Evolutionary conservation across 805 yeast species (phyloP).

Genomic region (Kodamaea jinghongensis): DNA sequence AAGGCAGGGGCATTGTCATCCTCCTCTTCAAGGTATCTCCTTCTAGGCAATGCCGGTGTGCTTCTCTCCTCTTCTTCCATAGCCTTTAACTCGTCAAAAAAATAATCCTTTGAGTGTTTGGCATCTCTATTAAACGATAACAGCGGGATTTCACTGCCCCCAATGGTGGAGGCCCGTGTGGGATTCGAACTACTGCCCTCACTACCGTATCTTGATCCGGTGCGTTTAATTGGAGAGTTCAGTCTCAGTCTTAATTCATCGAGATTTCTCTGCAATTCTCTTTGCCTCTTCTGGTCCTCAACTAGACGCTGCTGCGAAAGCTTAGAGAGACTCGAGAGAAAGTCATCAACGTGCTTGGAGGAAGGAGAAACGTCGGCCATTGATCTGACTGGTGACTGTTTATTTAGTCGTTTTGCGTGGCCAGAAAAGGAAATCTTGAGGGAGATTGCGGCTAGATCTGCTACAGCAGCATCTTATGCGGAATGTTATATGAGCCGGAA

Average conservation of each 20-base stretch:
- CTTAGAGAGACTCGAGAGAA: slow-evolving; percentile 33
- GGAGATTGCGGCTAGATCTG: not conserved
- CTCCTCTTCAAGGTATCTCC: slow-evolving; percentile 8
- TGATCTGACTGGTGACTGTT: not conserved
- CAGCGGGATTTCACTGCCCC: slow-evolving; percentile 4
- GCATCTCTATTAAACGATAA: slow-evolving; percentile 1
- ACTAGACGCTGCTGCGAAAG: slow-evolving; percentile 33
- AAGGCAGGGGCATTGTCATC: slow-evolving; percentile 9
- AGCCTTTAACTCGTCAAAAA: slow-evolving; percentile 6
- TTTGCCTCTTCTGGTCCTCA: slow-evolving; percentile 35
- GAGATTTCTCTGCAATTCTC: slow-evolving; percentile 31
- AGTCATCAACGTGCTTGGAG: slow-evolving; percentile 35
- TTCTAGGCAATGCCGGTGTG: slow-evolving; percentile 16
- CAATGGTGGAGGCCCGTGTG: slow-evolving; percentile 5
- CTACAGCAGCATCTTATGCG: too few relatives aligned
- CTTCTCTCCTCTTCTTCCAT: slow-evolving; percentile 12
- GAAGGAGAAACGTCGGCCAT: slow-evolving; percentile 28
- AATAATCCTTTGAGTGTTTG: slow-evolving; percentile 1
- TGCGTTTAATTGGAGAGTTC: slow-evolving; percentile 21
- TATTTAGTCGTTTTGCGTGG: not conserved
- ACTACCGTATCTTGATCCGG: slow-evolving; percentile 2
- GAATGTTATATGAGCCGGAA: too few relatives aligned
- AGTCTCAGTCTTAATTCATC: slow-evolving; percentile 27
- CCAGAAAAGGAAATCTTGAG: too few relatives aligned
- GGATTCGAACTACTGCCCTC: slow-evolving; percentile 15